Evolutionary conservation across 2,329 filamentous ascomycete genomes (phyloP).

Genomic region (Colletotrichum aenigma): DNA sequence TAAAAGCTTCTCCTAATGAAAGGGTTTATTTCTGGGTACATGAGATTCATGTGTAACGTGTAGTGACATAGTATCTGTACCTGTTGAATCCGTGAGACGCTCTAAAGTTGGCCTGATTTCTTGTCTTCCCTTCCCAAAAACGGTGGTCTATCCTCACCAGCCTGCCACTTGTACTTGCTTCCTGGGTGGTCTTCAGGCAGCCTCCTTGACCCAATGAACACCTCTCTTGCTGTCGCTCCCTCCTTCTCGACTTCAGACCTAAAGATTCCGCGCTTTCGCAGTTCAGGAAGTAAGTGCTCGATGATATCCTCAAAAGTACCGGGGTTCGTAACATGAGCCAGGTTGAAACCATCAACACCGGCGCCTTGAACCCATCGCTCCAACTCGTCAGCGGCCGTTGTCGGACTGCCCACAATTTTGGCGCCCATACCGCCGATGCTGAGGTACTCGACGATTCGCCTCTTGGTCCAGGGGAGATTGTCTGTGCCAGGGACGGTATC

Average conservation of each 20-base stretch:
- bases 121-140: neutral
- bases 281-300: constrained; percentile 31
- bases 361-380: constrained; percentile 47
- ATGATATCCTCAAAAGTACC: constrained; percentile 37
- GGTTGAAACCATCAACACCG: constrained; percentile 44
- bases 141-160: neutral
- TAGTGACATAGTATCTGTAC: fast-evolving
- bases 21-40: neutral
- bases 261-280: constrained; percentile 22
- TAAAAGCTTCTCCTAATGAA: neutral
- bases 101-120: neutral
- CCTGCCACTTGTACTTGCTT: constrained; percentile 17
- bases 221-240: constrained; percentile 19
- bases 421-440: constrained; percentile 54
- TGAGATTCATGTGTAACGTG: neutral
- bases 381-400: constrained; percentile 46
- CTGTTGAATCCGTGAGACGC: neutral
- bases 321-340: constrained; percentile 45
- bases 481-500: constrained; percentile 15
- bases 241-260: constrained; percentile 13
- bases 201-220: constrained; percentile 17
- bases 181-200: constrained; percentile 17
- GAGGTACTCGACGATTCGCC: constrained; percentile 58
- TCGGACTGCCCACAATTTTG: constrained; percentile 48
- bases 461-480: constrained; percentile 57